phyloP scores from a whole-genome alignment of 768 basidiomycete species.

The Pleurotus pulmonarius region DNA sequence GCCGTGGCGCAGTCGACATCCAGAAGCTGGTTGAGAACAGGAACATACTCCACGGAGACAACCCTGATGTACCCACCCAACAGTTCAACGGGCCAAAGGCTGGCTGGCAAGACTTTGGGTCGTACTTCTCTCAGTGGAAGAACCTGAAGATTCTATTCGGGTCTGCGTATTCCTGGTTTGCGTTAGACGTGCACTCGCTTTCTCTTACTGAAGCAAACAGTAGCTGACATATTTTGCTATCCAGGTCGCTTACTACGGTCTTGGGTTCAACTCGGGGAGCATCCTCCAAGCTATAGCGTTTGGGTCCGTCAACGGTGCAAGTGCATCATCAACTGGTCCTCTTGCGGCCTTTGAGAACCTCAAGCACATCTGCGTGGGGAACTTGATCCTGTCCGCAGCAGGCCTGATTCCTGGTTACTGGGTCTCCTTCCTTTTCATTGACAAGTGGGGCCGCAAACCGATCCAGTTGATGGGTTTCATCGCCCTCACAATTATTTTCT shows the following conservation, averaged over 20 bases:
- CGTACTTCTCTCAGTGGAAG: slow-evolving; percentile 67
- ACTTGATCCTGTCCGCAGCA: slow-evolving; percentile 68
- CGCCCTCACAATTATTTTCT: slow-evolving; percentile 58
- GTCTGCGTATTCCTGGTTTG: slow-evolving; percentile 83
- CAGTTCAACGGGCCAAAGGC: slow-evolving; percentile 49
- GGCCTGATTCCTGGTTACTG: slow-evolving; percentile 84
- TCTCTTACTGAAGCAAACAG: too few relatives aligned
- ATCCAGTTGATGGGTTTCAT: slow-evolving; percentile 77
- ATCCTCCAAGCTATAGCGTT: slow-evolving; percentile 74
- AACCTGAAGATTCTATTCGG: slow-evolving; percentile 80
- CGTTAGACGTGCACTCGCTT: slow-evolving; percentile 57
- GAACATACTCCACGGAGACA: slow-evolving; percentile 43
- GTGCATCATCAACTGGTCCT: slow-evolving; percentile 18
- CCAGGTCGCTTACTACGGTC: slow-evolving; percentile 85
- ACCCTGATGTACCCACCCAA: slow-evolving; percentile 52
- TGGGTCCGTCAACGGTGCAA: slow-evolving; percentile 38
- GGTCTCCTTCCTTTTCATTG: slow-evolving; percentile 58
- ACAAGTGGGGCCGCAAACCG: slow-evolving; percentile 76
- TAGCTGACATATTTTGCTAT: background rate
- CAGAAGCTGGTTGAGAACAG: slow-evolving; percentile 60
- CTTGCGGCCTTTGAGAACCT: slow-evolving; percentile 49
- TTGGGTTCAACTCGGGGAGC: slow-evolving; percentile 77
- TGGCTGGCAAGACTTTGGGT: slow-evolving; percentile 58
- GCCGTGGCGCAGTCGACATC: slow-evolving; percentile 71
- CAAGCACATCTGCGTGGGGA: slow-evolving; percentile 64